A percentile compares a stretch with the other conserved stretches of the same genome.
These are phyloP conservation scores for Fusarium mundagurra DNA, from an alignment of 2,329 filamentous ascomycete species.

Conservation along the genomic window DNA sequence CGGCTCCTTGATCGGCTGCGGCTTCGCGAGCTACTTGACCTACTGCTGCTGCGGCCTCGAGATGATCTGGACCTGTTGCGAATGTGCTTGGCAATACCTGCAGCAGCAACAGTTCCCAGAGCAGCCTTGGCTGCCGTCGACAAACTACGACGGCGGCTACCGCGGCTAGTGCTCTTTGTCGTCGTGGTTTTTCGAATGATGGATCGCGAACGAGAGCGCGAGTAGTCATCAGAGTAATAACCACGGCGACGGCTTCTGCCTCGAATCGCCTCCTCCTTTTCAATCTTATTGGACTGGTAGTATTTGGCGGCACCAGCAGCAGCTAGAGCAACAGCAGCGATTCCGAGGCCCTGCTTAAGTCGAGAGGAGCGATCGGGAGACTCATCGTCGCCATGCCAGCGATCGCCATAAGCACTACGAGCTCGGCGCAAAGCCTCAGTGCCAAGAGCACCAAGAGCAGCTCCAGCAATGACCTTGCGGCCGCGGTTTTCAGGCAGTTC, in stretches of 20 bases:
- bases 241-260: constrained; percentile 63
- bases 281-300: constrained; percentile 67
- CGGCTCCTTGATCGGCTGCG: constrained; percentile 42
- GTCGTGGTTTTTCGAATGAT: constrained; percentile 50
- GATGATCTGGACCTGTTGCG: constrained; percentile 61
- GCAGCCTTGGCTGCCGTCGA: constrained; percentile 66
- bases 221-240: constrained; percentile 55
- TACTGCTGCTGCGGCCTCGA: constrained; percentile 37
- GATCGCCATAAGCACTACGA: constrained; percentile 68
- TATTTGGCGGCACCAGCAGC: constrained; percentile 74
- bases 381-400: constrained; percentile 53
- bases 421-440: constrained; percentile 70
- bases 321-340: constrained; percentile 71
- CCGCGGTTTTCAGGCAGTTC: constrained; percentile 62
- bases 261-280: constrained; percentile 66
- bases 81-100: constrained; percentile 67
- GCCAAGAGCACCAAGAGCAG: constrained; percentile 70
- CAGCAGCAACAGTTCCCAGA: constrained; percentile 65
- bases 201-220: constrained; percentile 54
- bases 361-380: constrained; percentile 57
- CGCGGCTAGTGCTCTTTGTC: constrained; percentile 48
- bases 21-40: constrained; percentile 38
- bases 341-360: constrained; percentile 69
- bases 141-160: constrained; percentile 57
- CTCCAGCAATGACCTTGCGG: constrained; percentile 68